Base-by-base conservation (phyloP, 805 yeast genomes). In the Pichia exigua region DNA sequence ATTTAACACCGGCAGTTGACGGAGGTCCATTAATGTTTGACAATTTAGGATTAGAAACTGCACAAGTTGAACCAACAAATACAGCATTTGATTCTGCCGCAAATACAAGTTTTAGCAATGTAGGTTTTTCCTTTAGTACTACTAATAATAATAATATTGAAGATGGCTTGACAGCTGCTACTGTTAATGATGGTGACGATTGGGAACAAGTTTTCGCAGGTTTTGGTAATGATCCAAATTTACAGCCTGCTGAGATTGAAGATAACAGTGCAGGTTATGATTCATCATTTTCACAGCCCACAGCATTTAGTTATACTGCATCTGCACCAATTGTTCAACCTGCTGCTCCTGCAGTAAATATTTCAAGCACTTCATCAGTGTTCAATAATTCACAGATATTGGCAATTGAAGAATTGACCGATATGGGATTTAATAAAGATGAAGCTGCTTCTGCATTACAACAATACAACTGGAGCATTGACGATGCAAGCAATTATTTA, bases 121-220 rank as follows among this genome's bases (percentile, higher is more conserved):
- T 57, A 8, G 69, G 66, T 1, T 64, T 65, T 46, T 61, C 67
- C 8, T 61, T 59, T 35, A 45, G 62, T 18, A 57, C 54, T 13
- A 46, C 57, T 13, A 44, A 28, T 5, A 41, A 39, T 5, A 41
- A 39, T 18, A 22, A 48, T 27, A 46, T 51, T 28, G 54, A 32
- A 8, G 38, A 35, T 35, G 39, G 39, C 7, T 17, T 49, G 13
- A 50, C 50, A 22, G 47, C 35, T 41, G 45, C 22, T 32, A 10
- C 24, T 10, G 20, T 18, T n/a, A 40, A 15, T 32, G 74, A 76
- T 5, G 71, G 63, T 49, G 95, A 88, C 61, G 97, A 90, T 65
- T 90, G 97, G 97, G 96, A 90, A 62, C 91, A 88, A 69, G 76
- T 90, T 26, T 90, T 90, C 71, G 92, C 95, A 4, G 96, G 95